phyloP scores from a whole-genome alignment of 768 basidiomycete species.

The Agrocybe pediades region DNA sequence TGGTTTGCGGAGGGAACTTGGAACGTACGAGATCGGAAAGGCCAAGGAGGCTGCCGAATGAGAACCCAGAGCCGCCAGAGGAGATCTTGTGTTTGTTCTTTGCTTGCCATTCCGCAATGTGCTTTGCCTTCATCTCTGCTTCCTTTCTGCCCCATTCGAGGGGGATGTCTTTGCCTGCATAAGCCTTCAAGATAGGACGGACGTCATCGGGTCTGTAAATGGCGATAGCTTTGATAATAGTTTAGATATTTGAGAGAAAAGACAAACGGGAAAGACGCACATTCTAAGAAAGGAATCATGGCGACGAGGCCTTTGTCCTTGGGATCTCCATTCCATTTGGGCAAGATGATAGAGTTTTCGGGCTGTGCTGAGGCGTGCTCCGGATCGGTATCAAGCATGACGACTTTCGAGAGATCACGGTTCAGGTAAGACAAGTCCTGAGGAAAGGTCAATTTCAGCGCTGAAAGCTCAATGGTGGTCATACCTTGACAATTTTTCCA shows the following conservation, averaged over 20 bases:
- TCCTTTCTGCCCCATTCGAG: conserved; percentile 89
- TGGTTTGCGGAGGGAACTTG: too few species aligned
- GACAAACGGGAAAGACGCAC: conserved; percentile 39
- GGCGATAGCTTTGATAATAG: conserved; percentile 76
- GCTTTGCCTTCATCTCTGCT: conserved; percentile 74
- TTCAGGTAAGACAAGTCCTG: conserved; percentile 96
- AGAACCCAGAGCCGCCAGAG: conserved; percentile 23
- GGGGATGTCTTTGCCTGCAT: conserved; percentile 86
- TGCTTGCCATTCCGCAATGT: conserved; percentile 81
- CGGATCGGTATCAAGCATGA: conserved; percentile 82
- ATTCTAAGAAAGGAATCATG: conserved; percentile 98
- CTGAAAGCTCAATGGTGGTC: background rate
- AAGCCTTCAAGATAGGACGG: conserved; percentile 85
- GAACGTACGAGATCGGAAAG: conserved; percentile 24
- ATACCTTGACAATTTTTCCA: conserved; percentile 86
- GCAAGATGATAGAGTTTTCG: conserved; percentile 84
- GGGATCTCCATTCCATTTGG: conserved; percentile 84
- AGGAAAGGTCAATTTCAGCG: background rate
- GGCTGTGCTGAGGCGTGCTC: conserved; percentile 81
- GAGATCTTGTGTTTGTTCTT: conserved; percentile 34
- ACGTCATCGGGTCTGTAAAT: conserved; percentile 90
- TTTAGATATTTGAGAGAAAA: conserved; percentile 2
- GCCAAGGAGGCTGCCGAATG: conserved; percentile 44
- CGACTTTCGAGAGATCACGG: conserved; percentile 88
- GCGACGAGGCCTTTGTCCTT: conserved; percentile 74